These are phyloP conservation scores for Heritiera littoralis DNA, from an alignment of 345 rosid genomes.

Conservation along the genomic window DNA sequence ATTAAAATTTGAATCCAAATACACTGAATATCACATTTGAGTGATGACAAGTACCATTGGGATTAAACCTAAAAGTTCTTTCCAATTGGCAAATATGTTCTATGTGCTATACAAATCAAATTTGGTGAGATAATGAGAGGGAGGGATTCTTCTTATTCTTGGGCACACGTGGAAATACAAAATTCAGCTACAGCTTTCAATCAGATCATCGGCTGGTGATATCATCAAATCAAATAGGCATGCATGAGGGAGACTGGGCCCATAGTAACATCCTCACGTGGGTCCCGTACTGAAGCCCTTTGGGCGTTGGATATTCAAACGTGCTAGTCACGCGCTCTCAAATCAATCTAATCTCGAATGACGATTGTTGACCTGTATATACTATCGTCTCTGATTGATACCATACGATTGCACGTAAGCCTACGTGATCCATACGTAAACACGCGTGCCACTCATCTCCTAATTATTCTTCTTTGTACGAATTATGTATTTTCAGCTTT, in stretches of 20 bases:
- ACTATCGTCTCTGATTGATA: neutral
- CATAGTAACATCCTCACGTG: neutral
- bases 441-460: neutral
- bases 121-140: no score
- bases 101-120: no score
- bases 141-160: no score
- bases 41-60: no score
- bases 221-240: neutral
- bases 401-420: neutral
- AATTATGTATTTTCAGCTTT: neutral
- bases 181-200: neutral
- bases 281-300: neutral
- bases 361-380: neutral
- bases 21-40: no score
- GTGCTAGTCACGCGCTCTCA: conserved; percentile 7
- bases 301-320: neutral
- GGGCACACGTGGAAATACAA: conserved; percentile 4
- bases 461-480: neutral
- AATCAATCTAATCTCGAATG: neutral
- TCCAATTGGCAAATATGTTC: no score
- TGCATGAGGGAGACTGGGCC: neutral
- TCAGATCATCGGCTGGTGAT: neutral
- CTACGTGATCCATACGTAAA: neutral
- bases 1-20: no score
- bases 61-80: no score